phyloP scores from a whole-genome alignment of 257 asterid species.

The Solanum phureja region DNA sequence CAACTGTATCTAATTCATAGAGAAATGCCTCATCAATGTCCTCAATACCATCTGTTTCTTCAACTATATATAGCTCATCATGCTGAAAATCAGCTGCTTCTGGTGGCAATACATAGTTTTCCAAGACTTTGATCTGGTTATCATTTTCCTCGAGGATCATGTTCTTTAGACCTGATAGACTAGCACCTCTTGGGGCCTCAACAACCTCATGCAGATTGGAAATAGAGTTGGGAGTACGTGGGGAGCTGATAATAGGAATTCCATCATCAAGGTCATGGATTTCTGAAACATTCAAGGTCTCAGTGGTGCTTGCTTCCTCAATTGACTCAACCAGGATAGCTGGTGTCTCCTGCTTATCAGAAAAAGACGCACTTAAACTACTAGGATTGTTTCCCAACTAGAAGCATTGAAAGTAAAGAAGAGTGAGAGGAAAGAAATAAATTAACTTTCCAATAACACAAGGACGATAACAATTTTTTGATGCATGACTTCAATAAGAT shows the following conservation, averaged over 20 bases:
- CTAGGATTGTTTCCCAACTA: not conserved
- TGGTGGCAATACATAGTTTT: not conserved
- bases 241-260: slow-evolving; percentile 24
- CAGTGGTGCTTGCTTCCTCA: slow-evolving; percentile 16
- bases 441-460: not conserved
- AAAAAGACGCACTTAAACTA: not conserved
- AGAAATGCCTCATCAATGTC: slow-evolving; percentile 66
- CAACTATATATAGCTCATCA: slow-evolving; percentile 31
- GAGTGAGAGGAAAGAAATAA: not conserved
- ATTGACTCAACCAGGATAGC: slow-evolving; percentile 16
- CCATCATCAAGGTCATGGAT: slow-evolving; percentile 30
- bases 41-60: slow-evolving; percentile 49
- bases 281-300: slow-evolving; percentile 19
- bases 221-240: slow-evolving; percentile 39
- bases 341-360: slow-evolving; percentile 32
- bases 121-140: not conserved
- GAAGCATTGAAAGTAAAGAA: not conserved
- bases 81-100: slow-evolving; percentile 23
- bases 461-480: not conserved
- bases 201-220: slow-evolving; percentile 25
- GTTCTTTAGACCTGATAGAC: slow-evolving; percentile 5
- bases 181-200: slow-evolving; percentile 17
- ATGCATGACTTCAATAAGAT: not conserved
- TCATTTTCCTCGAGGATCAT: slow-evolving; percentile 2
- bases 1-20: slow-evolving; percentile 64